Evolutionary conservation across 1,284 basidiomycete species (phyloP), one percentile per base, ranked within the genome.

Genomic region (Leccinum fallax): DNA sequence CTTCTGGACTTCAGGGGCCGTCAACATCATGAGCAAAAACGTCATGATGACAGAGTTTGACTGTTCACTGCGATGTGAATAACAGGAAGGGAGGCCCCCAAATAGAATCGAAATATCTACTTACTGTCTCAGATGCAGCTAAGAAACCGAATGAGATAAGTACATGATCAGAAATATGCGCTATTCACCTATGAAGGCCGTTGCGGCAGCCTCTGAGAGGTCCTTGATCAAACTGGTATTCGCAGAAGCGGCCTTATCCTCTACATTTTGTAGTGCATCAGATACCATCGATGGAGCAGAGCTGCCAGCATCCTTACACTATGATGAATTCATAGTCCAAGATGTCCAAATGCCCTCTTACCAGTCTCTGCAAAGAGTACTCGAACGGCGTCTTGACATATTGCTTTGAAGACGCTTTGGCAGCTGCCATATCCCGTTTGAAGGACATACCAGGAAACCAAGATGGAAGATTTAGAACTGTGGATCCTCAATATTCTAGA

Each of bases 41-140:
- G 69, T 62, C 26, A 21, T 53, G n/a, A 73, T 49, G 48, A 65
- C 46, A 30, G 71, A 60, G 10, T 56, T 63, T 4, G 71, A 70
- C 71, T 73, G 24, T 56, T 3, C 38, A 36, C 54, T 19, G 19
- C 1, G 13, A 24, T 38, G 38, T 59, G 21, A 61, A 49, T 30
- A 26, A 55, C 51, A 30, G 19, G 28, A 30, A 36, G 34, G 10
- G 24, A 21, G 26, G 5, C 21, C 6, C 5, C 7, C 7, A 21
- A 26, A 5, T 5, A 30, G 38, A 15, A 6, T 34, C 6, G 7
- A 43, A 38, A 24, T 36, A 2, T 2, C 10, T 8, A 32, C 69
- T 26, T 36, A 73, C 70, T 24, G 70, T 69, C 10, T 71, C 73
- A 5, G 68, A 57, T 5, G 46, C 70, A 52, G 63, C 70, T 74